Conservation (phyloP, 495 filamentous ascomycete species). For the Daldinia bambusicola region DNA sequence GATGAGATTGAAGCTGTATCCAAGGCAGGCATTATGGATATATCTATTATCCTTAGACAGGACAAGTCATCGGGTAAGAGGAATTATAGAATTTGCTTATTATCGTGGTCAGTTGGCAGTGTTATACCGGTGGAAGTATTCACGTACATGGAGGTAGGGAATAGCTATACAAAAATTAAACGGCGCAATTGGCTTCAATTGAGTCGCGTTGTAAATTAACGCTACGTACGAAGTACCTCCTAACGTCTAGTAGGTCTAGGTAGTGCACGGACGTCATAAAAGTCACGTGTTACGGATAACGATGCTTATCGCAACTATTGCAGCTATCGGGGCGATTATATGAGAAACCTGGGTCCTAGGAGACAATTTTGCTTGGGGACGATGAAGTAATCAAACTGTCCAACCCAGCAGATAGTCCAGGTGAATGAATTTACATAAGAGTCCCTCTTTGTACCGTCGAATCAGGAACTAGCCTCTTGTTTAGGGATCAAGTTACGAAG, state of each 20-base stretch:
- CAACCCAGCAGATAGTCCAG: too few relatives aligned
- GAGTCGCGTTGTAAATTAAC: background rate
- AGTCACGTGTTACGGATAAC: background rate
- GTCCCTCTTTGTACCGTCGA: too few relatives aligned
- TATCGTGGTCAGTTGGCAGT: background rate
- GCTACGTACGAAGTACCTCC: background rate
- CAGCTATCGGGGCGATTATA: background rate
- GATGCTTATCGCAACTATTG: background rate
- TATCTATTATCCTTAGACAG: background rate
- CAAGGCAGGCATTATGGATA: constrained; percentile 46
- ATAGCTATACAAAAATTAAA: constrained; percentile 5
- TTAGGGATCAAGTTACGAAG: constrained; percentile 82
- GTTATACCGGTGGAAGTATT: background rate
- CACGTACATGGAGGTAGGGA: too few relatives aligned
- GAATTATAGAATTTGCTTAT: background rate
- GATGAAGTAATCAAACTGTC: too few relatives aligned
- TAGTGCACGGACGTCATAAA: background rate
- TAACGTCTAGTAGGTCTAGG: background rate
- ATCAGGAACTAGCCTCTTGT: constrained; percentile 23
- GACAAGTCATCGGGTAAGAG: background rate
- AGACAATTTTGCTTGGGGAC: too few relatives aligned
- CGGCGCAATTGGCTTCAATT: background rate
- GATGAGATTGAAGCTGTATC: constrained; percentile 47
- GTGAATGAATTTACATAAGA: too few relatives aligned
- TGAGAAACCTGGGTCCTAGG: background rate